These are phyloP conservation scores for Rugonectria rugulosa DNA, from an alignment of 2,329 filamentous ascomycete species.

Conservation along the genomic window DNA sequence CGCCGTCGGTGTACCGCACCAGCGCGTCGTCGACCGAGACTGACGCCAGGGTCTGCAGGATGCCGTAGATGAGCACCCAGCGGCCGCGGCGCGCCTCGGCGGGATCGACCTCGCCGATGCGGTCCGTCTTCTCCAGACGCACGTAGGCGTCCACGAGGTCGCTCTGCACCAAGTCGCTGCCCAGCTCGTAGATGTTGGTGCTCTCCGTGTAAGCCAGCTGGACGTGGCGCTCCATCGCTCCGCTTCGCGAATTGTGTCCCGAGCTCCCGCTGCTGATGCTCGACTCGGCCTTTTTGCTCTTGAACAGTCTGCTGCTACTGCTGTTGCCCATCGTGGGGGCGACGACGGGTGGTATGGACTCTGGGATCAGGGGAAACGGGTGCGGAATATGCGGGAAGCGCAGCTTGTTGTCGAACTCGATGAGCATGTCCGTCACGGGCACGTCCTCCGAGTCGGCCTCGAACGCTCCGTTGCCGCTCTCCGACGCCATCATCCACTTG, in stretches of 20 bases:
- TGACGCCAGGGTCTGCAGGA: constrained; percentile 66
- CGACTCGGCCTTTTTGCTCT: constrained; percentile 41
- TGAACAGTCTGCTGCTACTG: constrained; percentile 36
- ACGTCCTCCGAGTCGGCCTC: constrained; percentile 60
- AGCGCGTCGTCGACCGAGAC: constrained; percentile 65
- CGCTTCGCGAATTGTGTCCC: constrained; percentile 16
- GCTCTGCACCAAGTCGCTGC: constrained; percentile 57
- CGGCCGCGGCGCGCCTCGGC: constrained; percentile 63
- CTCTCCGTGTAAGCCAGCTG: constrained; percentile 67
- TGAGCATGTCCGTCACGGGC: constrained; percentile 71
- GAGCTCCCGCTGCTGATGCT: constrained; percentile 27
- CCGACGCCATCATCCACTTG: constrained; percentile 70
- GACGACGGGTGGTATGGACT: constrained; percentile 50
- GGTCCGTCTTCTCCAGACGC: constrained; percentile 64
- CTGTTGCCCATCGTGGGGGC: background rate
- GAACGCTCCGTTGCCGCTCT: constrained; percentile 54
- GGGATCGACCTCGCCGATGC: constrained; percentile 59
- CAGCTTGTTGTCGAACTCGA: constrained; percentile 69
- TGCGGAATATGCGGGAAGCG: constrained; percentile 72
- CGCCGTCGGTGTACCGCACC: constrained; percentile 59
- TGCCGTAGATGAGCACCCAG: constrained; percentile 68
- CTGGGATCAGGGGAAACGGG: constrained; percentile 71
- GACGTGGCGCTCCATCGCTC: constrained; percentile 55
- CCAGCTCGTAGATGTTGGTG: constrained; percentile 65
- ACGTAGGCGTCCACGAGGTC: constrained; percentile 63